These are phyloP conservation scores for Rhazya stricta DNA, from an alignment of 257 asterid species.

Conservation along the genomic window DNA sequence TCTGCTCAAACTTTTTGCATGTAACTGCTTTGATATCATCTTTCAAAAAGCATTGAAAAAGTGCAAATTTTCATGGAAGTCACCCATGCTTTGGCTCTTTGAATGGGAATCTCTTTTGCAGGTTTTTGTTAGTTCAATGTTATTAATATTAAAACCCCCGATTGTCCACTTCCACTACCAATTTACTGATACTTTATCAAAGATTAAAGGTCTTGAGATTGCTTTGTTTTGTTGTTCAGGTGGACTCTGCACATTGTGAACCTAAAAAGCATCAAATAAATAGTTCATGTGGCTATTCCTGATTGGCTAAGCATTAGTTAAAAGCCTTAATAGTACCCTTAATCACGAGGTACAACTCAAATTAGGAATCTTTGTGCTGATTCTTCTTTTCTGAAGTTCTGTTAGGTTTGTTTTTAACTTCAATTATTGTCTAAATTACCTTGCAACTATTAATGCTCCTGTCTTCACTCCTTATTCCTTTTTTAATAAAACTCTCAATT, in stretches of 20 bases:
- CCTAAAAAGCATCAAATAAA: neutral
- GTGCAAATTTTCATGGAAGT: neutral
- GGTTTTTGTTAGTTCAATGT: neutral
- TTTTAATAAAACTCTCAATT: no score
- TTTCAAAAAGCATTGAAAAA: neutral
- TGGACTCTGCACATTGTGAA: neutral
- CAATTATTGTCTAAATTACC: neutral
- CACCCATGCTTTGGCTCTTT: neutral
- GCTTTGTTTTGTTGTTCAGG: neutral
- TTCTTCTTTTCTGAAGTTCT: neutral
- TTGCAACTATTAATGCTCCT: neutral
- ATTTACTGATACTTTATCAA: neutral
- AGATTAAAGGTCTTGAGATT: neutral
- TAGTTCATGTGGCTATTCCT: neutral
- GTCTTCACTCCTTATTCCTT: no score
- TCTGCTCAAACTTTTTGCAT: slow-evolving; percentile 6
- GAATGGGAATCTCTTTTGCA: neutral
- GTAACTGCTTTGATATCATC: neutral
- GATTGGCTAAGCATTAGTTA: neutral
- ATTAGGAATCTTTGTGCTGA: neutral
- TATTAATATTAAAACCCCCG: neutral
- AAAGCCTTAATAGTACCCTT: no score
- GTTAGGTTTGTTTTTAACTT: neutral
- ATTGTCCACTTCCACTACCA: slow-evolving; percentile 1
- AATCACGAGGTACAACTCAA: neutral